phyloP scores from a whole-genome alignment of 179 eudicot species.

The Gypsophila paniculata region DNA sequence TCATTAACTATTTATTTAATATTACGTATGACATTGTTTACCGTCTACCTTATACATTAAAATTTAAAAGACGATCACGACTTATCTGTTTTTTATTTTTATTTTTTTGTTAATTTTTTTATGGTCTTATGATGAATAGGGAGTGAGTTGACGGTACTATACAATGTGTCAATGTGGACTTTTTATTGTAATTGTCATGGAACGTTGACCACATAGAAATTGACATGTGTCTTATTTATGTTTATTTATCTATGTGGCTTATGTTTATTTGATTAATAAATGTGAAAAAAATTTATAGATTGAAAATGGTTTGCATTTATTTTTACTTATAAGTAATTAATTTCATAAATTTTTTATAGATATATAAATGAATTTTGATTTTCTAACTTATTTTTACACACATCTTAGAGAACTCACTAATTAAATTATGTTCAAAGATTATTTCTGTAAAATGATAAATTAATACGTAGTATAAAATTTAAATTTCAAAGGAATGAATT shows the following conservation, averaged over 20 bases:
- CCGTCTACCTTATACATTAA: no score
- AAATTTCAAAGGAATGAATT: no score
- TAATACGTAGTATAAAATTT: no score
- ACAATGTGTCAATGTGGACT: neutral
- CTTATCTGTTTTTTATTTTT: neutral
- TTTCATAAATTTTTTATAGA: no score
- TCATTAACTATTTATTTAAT: no score
- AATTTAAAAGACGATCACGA: no score
- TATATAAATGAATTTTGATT: no score
- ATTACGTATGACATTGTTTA: no score
- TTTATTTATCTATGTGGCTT: neutral
- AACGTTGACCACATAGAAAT: neutral
- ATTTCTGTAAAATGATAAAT: no score
- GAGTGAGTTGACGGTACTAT: slow-evolving; percentile 24
- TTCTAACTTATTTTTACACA: no score
- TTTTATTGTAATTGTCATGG: slow-evolving; percentile 1
- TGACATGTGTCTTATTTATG: slow-evolving; percentile 19
- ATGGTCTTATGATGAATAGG: neutral
- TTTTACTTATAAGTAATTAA: neutral
- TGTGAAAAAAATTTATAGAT: neutral
- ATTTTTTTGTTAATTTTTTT: neutral
- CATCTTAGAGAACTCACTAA: no score
- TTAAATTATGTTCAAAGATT: no score
- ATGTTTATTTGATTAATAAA: neutral
- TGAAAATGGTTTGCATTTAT: neutral